Base-by-base conservation (phyloP, 306 rosid genomes). In the Lotus japonicus region DNA sequence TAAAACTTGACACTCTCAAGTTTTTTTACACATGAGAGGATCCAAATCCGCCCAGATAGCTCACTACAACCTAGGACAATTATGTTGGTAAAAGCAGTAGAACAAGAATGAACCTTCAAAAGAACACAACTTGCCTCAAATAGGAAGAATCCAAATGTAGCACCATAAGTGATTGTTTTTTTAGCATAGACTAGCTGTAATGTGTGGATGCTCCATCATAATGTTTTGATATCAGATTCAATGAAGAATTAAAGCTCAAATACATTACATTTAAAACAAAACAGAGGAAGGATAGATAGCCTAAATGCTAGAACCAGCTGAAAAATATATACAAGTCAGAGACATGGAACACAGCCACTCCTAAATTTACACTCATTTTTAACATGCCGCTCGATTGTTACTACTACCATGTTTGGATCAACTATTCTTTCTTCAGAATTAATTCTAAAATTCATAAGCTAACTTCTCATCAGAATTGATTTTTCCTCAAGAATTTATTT, bases 311-410 rank as follows among this genome's bases (percentile, higher is more conserved):
- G 39, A 71, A 62, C 52, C 66, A 66, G 28, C n/a, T n/a, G n/a
- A n/a, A 35, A 21, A 16, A 70, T 45, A 64, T 78, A 67, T 74
- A 81, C 72, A 73, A 31, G 33, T 28, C 36, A 31, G 11, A 56
- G 11, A 70, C 21, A 33, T 62, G 62, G 56, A 79, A 38, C 21
- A 18, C 31, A 31, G 17, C 17, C 54, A 42, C 41, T 58, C 48
- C 67, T 66, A 74, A 64, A 77, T 74, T 67, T 77, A 67, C 62
- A 64, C 76, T 62, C 64, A 49, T 7, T 64, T 45, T 53, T 46
- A 2, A 13, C 28, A 39, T 10, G 15, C 17, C 38, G 41, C 33
- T 19, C 17, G 11, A 11, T 50, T 21, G 4, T 35, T 35, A 2
- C 31, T 0, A 26, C 36, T 31, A 31, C 5, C 5, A 28, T 28